Base-by-base conservation (phyloP, 805 yeast species). In the Candida takata region DNA sequence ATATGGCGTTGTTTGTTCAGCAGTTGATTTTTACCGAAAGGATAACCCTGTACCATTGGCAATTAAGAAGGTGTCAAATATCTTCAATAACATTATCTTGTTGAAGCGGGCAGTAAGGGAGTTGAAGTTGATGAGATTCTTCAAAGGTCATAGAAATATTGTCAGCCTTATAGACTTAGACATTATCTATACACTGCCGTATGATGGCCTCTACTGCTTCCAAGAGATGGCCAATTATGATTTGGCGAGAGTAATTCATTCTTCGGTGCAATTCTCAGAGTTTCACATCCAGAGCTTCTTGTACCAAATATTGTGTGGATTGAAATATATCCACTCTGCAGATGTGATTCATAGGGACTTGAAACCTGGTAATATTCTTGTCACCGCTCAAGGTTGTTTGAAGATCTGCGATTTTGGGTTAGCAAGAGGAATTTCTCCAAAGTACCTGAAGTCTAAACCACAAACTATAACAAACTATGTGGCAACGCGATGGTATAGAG, bases 401-500 rank as follows among this genome's bases (percentile, higher is more conserved):
- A 88, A 88, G 53, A 84, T 88, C 13, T 86, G 97, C 59, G 97
- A 88, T 60, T 88, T 88, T 65, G 97, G 97, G 0, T 64, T 88
- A 24, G 95, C 97, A 2, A 65, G 97, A 52, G 94, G 95, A 1
- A 66, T 85, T 10, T 57, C 65, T 1, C 55, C 60, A 8, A 51
- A 53, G 36, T 60, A 41, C 41, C 45, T 55, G 41, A 60, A 56
- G 33, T 57, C 64, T 12, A 61, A 55, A 26, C 42, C 62, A 4
- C 51, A 62, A 21, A 66, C 72, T 12, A 83, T 84, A 19, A 84
- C 95, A 9, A 79, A 77, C 47, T 88, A 88, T 53, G 96, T 88
- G 17, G 96, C 96, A 1, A 88, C 97, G 0, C 63, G 97, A 39
- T 88, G 96, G 95, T 88, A 88, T 52, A 67, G 97, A 30, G 96